Base-by-base conservation (phyloP, 129 eudicot species). In the Flaveria linearis region DNA sequence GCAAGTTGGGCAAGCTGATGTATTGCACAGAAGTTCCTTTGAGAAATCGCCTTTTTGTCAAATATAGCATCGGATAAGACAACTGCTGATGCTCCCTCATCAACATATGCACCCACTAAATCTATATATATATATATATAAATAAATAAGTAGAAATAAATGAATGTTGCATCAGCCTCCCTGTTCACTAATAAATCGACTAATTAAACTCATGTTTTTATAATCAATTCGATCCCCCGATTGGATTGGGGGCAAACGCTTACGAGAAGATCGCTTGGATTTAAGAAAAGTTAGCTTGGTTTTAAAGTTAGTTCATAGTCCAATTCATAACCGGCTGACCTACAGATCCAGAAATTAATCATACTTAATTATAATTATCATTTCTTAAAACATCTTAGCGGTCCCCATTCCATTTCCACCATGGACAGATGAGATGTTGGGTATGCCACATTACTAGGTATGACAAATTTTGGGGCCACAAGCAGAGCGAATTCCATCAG, bases 21-120 rank as follows among this genome's bases (percentile, higher is more conserved):
- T 51, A 93, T 71, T 57, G 56, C 66, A 69, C 22, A 74, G 28
- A 88, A 90, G 68, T 93, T 76, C 57, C 81, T 78, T 76, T 87
- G 85, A 74, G 76, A 71, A 87, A 93, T 85, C 22, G 98, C 95
- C 80, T 86, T 82, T 85, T 88, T 90, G 18, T 85, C 86, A 74
- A 93, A 93, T 68, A 93, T 93, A 77, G 96, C 97, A 86, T 93
- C 92, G 53, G 98, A 93, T 62, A 93, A 56, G 76, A 93, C 89
- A 76, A 91, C 96, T 64, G 92, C 42, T 60, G 97, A 77, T 84
- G 96, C 97, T 89, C 97, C 97, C 28, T 52, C 62, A 80, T 75
- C 83, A 79, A 92, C 85, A 63, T 89, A 92, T 16, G 84, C 85
- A 0, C 87, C 84, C 17, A 91, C 57, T 55, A 74, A 81, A 81